Evolutionary conservation across 306 rosid species (phyloP).

Genomic region (Vicia villosa): DNA sequence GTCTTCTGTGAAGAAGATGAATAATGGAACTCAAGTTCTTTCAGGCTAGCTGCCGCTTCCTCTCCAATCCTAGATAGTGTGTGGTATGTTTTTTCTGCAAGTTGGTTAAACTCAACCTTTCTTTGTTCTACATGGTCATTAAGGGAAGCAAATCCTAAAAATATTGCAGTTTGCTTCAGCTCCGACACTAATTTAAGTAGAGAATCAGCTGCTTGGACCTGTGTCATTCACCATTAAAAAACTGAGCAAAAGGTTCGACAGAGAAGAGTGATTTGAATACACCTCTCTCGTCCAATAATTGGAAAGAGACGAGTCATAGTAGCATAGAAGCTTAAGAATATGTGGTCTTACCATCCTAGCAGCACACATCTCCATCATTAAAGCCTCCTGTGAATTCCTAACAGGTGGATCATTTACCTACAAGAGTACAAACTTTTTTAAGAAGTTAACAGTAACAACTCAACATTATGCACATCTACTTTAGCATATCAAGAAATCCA

Average conservation of each 20-base stretch:
- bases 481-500: background rate
- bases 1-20: conserved; percentile 57
- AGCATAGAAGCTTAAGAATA: no score
- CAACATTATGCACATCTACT: conserved; percentile 8
- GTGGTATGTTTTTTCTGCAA: conserved; percentile 65
- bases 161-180: conserved; percentile 88
- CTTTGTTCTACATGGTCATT: conserved; percentile 90
- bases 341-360: no score
- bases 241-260: no score
- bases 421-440: conserved; percentile 21
- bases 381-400: conserved; percentile 89
- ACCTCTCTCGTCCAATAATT: no score
- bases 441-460: conserved; percentile 24
- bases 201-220: conserved; percentile 90
- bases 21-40: conserved; percentile 82
- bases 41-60: conserved; percentile 81
- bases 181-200: conserved; percentile 77
- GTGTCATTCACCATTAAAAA: conserved; percentile 12
- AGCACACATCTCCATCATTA: background rate
- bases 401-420: conserved; percentile 87
- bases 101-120: conserved; percentile 65
- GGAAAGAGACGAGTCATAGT: no score
- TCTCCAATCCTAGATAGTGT: conserved; percentile 70
- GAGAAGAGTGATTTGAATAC: no score
- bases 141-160: conserved; percentile 90